A percentile compares a stretch with the other conserved stretches of the same genome.
phyloP scores from a whole-genome alignment of 2,329 filamentous ascomycete genomes.

The Colletotrichum sp. region DNA sequence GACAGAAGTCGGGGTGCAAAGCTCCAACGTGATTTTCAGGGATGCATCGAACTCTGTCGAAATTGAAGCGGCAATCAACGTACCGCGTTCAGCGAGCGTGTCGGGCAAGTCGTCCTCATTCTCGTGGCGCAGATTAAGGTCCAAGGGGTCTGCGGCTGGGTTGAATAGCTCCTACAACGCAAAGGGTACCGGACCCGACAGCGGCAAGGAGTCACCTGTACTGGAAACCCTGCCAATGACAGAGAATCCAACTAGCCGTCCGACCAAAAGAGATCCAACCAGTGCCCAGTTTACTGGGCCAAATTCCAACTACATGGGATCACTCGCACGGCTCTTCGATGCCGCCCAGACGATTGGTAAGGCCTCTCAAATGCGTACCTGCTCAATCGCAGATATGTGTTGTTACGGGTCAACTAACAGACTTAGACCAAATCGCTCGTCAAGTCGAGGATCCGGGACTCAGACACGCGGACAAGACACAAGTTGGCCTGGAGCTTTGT shows the following conservation, averaged over 20 bases:
- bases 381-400: neutral
- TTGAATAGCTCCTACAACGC: conserved; percentile 53
- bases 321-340: conserved; percentile 89
- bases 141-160: conserved; percentile 80
- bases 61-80: conserved; percentile 40
- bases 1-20: conserved; percentile 87
- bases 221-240: conserved; percentile 83
- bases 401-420: neutral
- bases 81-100: conserved; percentile 64
- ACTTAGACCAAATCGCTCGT: conserved; percentile 86
- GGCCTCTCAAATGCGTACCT: conserved; percentile 31
- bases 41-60: conserved; percentile 62
- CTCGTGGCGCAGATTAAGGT: conserved; percentile 88
- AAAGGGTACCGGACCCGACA: conserved; percentile 36
- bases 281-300: conserved; percentile 79
- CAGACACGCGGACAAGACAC: conserved; percentile 88
- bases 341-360: conserved; percentile 90
- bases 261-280: conserved; percentile 73
- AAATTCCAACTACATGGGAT: conserved; percentile 89
- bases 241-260: conserved; percentile 64
- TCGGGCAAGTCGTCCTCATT: conserved; percentile 77
- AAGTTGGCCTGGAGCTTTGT: conserved; percentile 92
- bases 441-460: conserved; percentile 96
- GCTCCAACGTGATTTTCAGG: conserved; percentile 76
- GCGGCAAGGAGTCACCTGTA: conserved; percentile 62